Conservation (phyloP, 2,329 filamentous ascomycete species). For the Phoma sp. region DNA sequence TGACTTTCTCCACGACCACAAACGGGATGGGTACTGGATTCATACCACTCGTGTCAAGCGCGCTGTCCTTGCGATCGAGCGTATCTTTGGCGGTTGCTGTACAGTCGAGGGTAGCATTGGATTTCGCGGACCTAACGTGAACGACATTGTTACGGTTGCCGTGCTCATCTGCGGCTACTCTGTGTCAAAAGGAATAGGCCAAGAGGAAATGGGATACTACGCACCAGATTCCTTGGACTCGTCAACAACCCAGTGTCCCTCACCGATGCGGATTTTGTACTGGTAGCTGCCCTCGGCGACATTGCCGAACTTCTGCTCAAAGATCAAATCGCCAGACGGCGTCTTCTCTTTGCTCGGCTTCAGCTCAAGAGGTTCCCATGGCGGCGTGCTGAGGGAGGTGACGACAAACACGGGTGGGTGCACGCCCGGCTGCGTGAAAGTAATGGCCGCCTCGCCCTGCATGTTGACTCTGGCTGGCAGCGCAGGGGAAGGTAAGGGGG, state of each 20-base stretch:
- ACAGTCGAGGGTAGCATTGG: not conserved
- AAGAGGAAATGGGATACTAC: constrained; percentile 22
- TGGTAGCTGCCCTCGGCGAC: constrained; percentile 67
- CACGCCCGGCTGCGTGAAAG: constrained; percentile 65
- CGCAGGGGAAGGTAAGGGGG: constrained; percentile 2
- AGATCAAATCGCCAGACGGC: constrained; percentile 62
- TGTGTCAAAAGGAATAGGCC: constrained; percentile 21
- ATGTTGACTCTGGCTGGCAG: constrained; percentile 21
- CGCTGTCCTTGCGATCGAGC: constrained; percentile 28
- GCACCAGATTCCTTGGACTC: constrained; percentile 66
- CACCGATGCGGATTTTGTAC: constrained; percentile 76
- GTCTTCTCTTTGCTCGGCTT: constrained; percentile 53
- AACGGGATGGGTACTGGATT: constrained; percentile 27
- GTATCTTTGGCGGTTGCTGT: constrained; percentile 2
- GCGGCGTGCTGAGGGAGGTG: constrained; percentile 70
- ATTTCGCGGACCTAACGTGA: constrained; percentile 35
- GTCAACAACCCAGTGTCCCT: constrained; percentile 70
- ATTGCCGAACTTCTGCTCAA: constrained; percentile 62
- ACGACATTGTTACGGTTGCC: constrained; percentile 63
- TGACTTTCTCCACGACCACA: constrained; percentile 32
- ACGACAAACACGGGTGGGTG: constrained; percentile 73
- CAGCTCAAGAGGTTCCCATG: constrained; percentile 75
- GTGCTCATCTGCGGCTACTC: constrained; percentile 56
- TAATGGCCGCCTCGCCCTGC: constrained; percentile 59
- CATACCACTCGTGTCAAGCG: constrained; percentile 10